Percentiles rank a stretch among this genome's conserved stretches.
Evolutionary conservation across 2,329 filamentous ascomycete species (phyloP).

Genomic region (Sclerotinia borealis): DNA sequence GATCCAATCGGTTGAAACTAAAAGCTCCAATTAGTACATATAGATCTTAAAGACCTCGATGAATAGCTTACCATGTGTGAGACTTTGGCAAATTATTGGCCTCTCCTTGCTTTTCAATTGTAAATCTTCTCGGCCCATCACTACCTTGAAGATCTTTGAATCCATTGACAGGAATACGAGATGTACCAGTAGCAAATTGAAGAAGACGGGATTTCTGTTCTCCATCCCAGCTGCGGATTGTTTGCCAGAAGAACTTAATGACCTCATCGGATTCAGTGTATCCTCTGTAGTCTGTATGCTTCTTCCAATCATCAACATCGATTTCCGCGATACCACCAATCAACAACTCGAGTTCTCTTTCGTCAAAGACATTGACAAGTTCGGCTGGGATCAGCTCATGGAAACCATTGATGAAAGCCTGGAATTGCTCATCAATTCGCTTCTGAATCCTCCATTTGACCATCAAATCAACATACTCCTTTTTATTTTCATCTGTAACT

Average conservation of each 20-base stretch:
- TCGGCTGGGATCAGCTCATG: slow-evolving; percentile 95
- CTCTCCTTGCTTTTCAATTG: slow-evolving; percentile 96
- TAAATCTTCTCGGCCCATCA: slow-evolving; percentile 90
- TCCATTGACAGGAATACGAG: slow-evolving; percentile 95
- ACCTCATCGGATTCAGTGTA: slow-evolving; percentile 98
- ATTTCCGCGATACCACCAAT: slow-evolving; percentile 99
- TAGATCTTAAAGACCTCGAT: neutral
- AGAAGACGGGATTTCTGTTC: slow-evolving; percentile 95
- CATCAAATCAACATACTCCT: slow-evolving; percentile 96
- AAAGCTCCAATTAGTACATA: slow-evolving; percentile 19
- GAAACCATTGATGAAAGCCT: slow-evolving; percentile 95
- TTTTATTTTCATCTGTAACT: slow-evolving; percentile 98
- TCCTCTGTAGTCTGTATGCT: slow-evolving; percentile 97
- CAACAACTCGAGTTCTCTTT: slow-evolving; percentile 90
- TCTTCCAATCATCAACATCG: slow-evolving; percentile 99
- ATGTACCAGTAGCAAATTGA: slow-evolving; percentile 96
- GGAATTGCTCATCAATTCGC: slow-evolving; percentile 96
- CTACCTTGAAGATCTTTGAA: slow-evolving; percentile 99
- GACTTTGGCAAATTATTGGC: slow-evolving; percentile 87
- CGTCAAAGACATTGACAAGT: slow-evolving; percentile 96
- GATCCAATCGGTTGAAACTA: slow-evolving; percentile 94
- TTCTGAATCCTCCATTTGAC: slow-evolving; percentile 99
- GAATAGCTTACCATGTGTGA: slow-evolving; percentile 78
- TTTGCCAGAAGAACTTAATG: slow-evolving; percentile 98
- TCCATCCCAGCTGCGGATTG: slow-evolving; percentile 91